Conservation (phyloP, 495 filamentous ascomycete genomes). For the Apiosordaria backusii region DNA sequence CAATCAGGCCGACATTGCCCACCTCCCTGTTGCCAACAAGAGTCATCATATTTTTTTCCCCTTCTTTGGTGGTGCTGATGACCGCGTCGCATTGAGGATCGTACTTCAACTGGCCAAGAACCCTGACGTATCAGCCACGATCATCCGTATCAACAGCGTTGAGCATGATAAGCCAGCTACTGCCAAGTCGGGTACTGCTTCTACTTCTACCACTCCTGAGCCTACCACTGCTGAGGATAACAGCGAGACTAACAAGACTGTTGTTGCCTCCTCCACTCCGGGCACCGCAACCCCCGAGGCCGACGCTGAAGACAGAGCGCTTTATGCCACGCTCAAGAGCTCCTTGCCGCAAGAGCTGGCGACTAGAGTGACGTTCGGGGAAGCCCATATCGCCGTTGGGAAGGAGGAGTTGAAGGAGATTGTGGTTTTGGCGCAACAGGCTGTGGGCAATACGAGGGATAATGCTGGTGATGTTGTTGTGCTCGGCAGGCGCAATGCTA, state of each 20-base stretch:
- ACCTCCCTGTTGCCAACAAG: slow-evolving; percentile 54
- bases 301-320: slow-evolving; percentile 48
- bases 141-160: slow-evolving; percentile 51
- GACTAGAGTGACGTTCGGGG: slow-evolving; percentile 59
- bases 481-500: slow-evolving; percentile 56
- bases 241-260: slow-evolving; percentile 25
- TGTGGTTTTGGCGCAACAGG: slow-evolving; percentile 50
- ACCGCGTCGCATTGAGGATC: slow-evolving; percentile 73
- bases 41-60: slow-evolving; percentile 85
- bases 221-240: slow-evolving; percentile 22
- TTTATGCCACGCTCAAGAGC: slow-evolving; percentile 61
- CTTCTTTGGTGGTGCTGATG: slow-evolving; percentile 82
- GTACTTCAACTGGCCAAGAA: slow-evolving; percentile 78
- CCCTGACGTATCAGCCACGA: slow-evolving; percentile 68
- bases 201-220: slow-evolving; percentile 21
- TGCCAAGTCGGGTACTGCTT: background rate
- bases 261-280: background rate
- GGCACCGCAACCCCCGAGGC: slow-evolving; percentile 17
- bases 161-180: slow-evolving; percentile 18
- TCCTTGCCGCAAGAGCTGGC: slow-evolving; percentile 57
- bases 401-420: slow-evolving; percentile 25
- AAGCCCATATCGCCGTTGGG: slow-evolving; percentile 28
- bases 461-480: slow-evolving; percentile 80
- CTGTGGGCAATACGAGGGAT: slow-evolving; percentile 56
- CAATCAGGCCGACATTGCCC: slow-evolving; percentile 44